Conservation (phyloP, 108 stramenopile genomes). For the Skeletonema marinoi region DNA sequence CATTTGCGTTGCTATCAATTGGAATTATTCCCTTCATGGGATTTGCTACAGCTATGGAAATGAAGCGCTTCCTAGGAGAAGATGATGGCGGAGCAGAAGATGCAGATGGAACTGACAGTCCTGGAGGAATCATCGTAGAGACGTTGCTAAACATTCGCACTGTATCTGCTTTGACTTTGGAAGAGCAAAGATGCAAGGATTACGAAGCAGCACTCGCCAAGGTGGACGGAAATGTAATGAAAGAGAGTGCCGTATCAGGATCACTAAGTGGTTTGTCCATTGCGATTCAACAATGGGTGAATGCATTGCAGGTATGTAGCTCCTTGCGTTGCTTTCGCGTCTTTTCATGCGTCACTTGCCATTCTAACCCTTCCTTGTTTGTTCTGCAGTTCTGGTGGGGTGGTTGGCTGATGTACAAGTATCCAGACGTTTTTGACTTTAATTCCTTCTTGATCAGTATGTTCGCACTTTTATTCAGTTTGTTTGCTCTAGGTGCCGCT, state of each 20-base stretch:
- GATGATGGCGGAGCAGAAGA: slow-evolving; percentile 53
- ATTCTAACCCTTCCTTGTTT: slow-evolving; percentile 2
- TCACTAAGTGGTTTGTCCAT: slow-evolving; percentile 28
- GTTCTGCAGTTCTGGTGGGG: slow-evolving; percentile 77
- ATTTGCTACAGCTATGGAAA: slow-evolving; percentile 75
- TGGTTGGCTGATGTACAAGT: slow-evolving; percentile 64
- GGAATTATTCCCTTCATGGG: slow-evolving; percentile 69
- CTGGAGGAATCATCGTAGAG: slow-evolving; percentile 77
- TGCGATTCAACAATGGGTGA: slow-evolving; percentile 41
- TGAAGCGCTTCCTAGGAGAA: slow-evolving; percentile 64
- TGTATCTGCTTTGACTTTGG: slow-evolving; percentile 68
- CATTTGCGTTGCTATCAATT: slow-evolving; percentile 77
- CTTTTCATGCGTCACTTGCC: background rate
- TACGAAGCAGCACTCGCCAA: slow-evolving; percentile 57
- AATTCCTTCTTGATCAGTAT: slow-evolving; percentile 76
- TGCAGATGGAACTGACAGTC: slow-evolving; percentile 54
- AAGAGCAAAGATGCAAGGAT: slow-evolving; percentile 56
- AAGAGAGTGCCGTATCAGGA: slow-evolving; percentile 34
- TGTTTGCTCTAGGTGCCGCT: slow-evolving; percentile 79
- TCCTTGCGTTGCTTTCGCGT: background rate
- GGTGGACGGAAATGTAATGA: slow-evolving; percentile 32
- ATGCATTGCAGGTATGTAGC: slow-evolving; percentile 9
- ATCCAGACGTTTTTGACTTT: slow-evolving; percentile 56
- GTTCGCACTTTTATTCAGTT: slow-evolving; percentile 72
- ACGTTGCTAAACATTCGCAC: slow-evolving; percentile 80